Evolutionary conservation across 768 basidiomycete species (phyloP).

Genomic region (Pleurotus tuoliensis): DNA sequence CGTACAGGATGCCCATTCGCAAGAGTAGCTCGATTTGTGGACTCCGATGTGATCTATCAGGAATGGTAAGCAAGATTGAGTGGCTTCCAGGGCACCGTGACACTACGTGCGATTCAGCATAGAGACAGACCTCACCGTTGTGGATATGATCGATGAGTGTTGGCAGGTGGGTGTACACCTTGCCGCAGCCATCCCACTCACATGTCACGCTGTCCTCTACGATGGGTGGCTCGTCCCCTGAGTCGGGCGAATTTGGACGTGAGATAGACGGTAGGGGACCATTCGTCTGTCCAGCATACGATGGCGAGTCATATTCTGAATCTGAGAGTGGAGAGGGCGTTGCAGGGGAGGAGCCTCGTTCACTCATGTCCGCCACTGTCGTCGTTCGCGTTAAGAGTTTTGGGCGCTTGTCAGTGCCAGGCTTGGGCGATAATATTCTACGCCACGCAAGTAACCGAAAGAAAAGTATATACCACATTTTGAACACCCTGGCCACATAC

Average conservation of each 20-base stretch:
- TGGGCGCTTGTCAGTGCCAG: too few relatives aligned
- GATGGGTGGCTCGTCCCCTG: slow-evolving; percentile 11
- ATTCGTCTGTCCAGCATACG: slow-evolving; percentile 12
- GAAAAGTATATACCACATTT: too few relatives aligned
- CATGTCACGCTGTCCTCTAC: slow-evolving; percentile 67
- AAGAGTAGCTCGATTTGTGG: slow-evolving; percentile 82
- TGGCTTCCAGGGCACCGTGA: neutral
- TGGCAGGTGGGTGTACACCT: slow-evolving; percentile 67
- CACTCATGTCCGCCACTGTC: too few relatives aligned
- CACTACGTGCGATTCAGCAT: neutral
- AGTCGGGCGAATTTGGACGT: slow-evolving; percentile 34
- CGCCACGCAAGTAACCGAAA: too few relatives aligned
- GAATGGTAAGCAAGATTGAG: neutral
- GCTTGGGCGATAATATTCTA: too few relatives aligned
- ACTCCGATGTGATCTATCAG: slow-evolving; percentile 72
- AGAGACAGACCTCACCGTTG: slow-evolving; percentile 47
- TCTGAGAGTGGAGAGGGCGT: slow-evolving; percentile 38
- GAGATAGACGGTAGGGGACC: slow-evolving; percentile 26
- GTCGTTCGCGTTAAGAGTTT: too few relatives aligned
- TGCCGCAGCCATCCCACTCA: slow-evolving; percentile 79
- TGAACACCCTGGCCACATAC: too few relatives aligned
- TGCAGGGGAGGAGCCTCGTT: slow-evolving; percentile 20
- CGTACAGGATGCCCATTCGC: slow-evolving; percentile 83
- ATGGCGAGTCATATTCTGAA: slow-evolving; percentile 18
- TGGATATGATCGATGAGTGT: slow-evolving; percentile 83